Conservation (phyloP, 257 asterid species). For the Fraxinus pennsylvanica region DNA sequence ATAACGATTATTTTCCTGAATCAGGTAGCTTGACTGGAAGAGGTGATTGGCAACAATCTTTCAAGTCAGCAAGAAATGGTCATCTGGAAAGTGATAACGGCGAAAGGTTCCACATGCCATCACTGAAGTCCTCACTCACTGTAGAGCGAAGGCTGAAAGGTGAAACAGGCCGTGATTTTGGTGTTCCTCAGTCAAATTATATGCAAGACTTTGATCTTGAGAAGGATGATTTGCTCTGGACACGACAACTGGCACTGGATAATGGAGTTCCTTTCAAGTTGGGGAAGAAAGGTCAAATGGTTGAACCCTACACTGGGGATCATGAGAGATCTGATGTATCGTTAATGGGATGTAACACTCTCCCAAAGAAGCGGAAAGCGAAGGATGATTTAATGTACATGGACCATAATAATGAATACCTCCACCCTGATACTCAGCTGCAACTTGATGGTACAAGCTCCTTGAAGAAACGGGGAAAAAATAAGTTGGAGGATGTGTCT, state of each 20-base stretch:
- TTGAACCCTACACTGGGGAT: constrained; percentile 45
- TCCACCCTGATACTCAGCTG: constrained; percentile 47
- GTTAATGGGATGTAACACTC: constrained; percentile 66
- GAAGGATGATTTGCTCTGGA: constrained; percentile 57
- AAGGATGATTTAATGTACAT: constrained; percentile 51
- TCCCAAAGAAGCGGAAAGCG: constrained; percentile 69
- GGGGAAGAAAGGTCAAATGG: constrained; percentile 66
- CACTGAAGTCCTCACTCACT: constrained; percentile 39
- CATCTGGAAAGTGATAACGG: constrained; percentile 52
- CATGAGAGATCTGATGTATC: constrained; percentile 59
- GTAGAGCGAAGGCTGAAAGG: constrained; percentile 56
- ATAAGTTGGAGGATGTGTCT: constrained; percentile 50
- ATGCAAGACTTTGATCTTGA: constrained; percentile 46
- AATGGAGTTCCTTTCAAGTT: constrained; percentile 55
- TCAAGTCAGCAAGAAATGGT: constrained; percentile 60
- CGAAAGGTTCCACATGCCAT: constrained; percentile 48
- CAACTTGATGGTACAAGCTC: constrained; percentile 49
- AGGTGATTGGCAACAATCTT: constrained; percentile 49
- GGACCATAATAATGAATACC: constrained; percentile 49
- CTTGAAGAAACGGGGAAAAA: constrained; percentile 66
- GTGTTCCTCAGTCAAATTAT: constrained; percentile 53
- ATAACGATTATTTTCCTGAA: constrained; percentile 48
- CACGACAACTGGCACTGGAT: constrained; percentile 48
- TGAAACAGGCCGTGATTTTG: constrained; percentile 44
- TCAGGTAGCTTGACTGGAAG: constrained; percentile 39